phyloP scores from a whole-genome alignment of 176 grass and related monocot species.

The Musa itinerans region DNA sequence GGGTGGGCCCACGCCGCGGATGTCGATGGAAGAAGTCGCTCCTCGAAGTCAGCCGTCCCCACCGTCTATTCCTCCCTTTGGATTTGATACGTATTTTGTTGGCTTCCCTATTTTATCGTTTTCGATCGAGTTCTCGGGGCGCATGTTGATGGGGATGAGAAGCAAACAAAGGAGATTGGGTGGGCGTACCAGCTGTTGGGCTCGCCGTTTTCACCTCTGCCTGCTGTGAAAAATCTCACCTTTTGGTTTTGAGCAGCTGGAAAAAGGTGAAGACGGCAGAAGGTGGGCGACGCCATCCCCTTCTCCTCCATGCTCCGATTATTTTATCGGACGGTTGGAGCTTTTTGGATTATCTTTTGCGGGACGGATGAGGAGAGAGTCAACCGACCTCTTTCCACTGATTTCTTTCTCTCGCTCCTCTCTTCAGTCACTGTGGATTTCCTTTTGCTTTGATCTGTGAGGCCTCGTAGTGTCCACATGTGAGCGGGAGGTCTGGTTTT shows the following conservation, averaged over 20 bases:
- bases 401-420: background rate
- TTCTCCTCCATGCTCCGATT: background rate
- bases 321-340: background rate
- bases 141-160: background rate
- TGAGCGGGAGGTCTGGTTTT: background rate
- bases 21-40: too few relatives aligned
- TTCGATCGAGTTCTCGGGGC: background rate
- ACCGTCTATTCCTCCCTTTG: background rate
- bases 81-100: background rate
- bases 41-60: background rate
- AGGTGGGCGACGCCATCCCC: background rate
- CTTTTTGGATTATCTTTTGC: background rate
- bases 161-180: background rate
- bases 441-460: background rate
- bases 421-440: too few relatives aligned
- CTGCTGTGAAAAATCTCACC: background rate
- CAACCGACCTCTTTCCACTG: constrained; percentile 3
- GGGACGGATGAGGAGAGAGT: background rate
- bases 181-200: background rate
- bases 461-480: constrained; percentile 8
- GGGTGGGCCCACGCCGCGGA: too few relatives aligned
- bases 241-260: background rate
- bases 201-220: background rate
- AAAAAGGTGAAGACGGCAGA: background rate
- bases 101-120: background rate